Percentiles rank a stretch among this genome's conserved stretches.
Conservation (phyloP, 306 rosid species). For the Trichosanthes truncata region DNA sequence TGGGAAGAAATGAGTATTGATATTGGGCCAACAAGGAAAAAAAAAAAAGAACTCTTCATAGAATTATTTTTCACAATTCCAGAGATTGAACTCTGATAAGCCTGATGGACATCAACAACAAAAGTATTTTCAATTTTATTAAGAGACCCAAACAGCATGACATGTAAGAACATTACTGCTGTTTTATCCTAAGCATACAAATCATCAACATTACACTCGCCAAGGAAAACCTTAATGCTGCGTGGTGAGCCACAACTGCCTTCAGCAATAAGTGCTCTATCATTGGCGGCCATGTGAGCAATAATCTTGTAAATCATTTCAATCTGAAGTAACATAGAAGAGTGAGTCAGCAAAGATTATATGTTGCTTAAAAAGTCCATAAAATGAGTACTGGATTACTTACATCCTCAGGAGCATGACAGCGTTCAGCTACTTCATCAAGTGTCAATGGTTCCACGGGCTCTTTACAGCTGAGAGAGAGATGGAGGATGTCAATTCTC, state of each 20-base stretch:
- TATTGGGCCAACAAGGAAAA: neutral
- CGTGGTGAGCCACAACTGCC: slow-evolving; percentile 88
- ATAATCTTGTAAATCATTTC: slow-evolving; percentile 84
- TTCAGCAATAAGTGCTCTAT: slow-evolving; percentile 86
- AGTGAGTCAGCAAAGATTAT: slow-evolving; percentile 7
- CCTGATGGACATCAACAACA: neutral
- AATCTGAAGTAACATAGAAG: slow-evolving; percentile 30
- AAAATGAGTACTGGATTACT: neutral
- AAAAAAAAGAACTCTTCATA: neutral
- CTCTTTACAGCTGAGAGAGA: slow-evolving; percentile 44
- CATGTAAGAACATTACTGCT: neutral
- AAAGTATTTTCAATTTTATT: neutral
- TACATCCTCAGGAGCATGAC: slow-evolving; percentile 80
- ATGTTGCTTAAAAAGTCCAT: neutral
- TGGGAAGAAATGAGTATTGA: neutral
- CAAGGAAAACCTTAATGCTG: slow-evolving; percentile 68
- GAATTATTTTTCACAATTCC: neutral
- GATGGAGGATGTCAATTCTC: slow-evolving; percentile 11
- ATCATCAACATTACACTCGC: slow-evolving; percentile 66
- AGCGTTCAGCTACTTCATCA: slow-evolving; percentile 47
- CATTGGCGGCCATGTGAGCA: slow-evolving; percentile 86
- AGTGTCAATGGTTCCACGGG: slow-evolving; percentile 51
- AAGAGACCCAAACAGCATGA: slow-evolving; percentile 2
- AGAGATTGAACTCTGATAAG: neutral
- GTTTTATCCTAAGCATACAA: slow-evolving; percentile 32